These are phyloP conservation scores for Saksenaea vasiformis DNA, from an alignment of 371 early-diverging fungal genomes.

Conservation along the genomic window DNA sequence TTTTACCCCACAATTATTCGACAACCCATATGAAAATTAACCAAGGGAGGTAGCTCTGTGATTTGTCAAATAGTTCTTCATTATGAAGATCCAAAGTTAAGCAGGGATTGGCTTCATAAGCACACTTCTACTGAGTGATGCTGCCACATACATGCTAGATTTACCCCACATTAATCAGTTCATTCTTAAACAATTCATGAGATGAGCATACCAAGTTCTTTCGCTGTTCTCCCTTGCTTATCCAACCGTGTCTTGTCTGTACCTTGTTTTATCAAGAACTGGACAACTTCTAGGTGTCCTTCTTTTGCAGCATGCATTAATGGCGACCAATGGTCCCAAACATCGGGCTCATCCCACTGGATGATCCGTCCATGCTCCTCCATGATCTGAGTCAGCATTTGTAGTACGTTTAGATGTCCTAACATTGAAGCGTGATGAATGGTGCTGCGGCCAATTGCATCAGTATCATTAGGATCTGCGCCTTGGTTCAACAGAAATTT, in stretches of 20 bases:
- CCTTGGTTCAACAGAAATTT: slow-evolving; percentile 30
- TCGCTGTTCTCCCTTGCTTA: slow-evolving; percentile 42
- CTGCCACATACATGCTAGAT: neutral
- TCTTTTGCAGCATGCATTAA: slow-evolving; percentile 53
- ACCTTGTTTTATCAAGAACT: slow-evolving; percentile 30
- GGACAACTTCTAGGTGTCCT: slow-evolving; percentile 32
- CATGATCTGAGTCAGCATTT: slow-evolving; percentile 13
- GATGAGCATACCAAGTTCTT: slow-evolving; percentile 39
- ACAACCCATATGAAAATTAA: neutral
- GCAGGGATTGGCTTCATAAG: neutral
- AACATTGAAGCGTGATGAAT: slow-evolving; percentile 57
- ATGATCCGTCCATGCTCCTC: neutral
- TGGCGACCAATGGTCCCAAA: slow-evolving; percentile 56
- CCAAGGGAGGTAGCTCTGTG: neutral
- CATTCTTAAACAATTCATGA: slow-evolving; percentile 24
- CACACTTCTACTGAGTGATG: neutral
- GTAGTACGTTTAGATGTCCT: slow-evolving; percentile 36
- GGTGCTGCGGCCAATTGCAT: slow-evolving; percentile 44
- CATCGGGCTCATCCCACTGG: slow-evolving; percentile 39
- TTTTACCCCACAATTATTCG: slow-evolving; percentile 17
- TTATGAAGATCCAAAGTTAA: neutral
- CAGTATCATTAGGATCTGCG: slow-evolving; percentile 40
- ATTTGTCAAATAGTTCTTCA: neutral
- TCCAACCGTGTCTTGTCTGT: slow-evolving; percentile 26
- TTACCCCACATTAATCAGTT: slow-evolving; percentile 15